Base-by-base conservation (phyloP, 352 stramenopile species). In the Phytophthora idaei region DNA sequence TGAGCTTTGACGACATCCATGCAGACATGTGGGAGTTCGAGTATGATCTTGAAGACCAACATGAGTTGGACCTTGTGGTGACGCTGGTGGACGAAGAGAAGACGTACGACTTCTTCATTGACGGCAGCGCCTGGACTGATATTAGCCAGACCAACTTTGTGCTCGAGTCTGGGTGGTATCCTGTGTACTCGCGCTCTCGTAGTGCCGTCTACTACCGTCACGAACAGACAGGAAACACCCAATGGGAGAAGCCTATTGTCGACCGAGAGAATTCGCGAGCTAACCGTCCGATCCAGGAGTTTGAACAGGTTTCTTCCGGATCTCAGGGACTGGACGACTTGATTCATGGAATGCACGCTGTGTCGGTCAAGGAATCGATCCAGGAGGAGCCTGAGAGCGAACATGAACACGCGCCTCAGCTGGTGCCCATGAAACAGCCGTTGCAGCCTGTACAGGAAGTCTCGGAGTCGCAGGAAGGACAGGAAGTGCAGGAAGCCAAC, bases 61-160 rank as follows among this genome's bases (percentile, higher is more conserved):
- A 95, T 61, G 78, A 85, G 56, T 63, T 94, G 29, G 73, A 80
- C 31, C 48, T 94, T 9, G 67, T 81, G 2, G 86, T 94, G 39
- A 85, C 84, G 27, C 78, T 92, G 2, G 76, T 89, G 53, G 77
- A 80, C 28, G 78, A 90, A 5, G 61, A 75, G 47, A 90, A 92
- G 59, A 77, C 64, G 31, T 94, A 92, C 67, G 86, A 89, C 31
- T 82, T 94, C 42, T 81, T 89, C 55, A 88, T 95, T 59, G 83
- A 95, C 56, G 86, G 86, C 0, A 90, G 75, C 41, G 65, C 76
- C 4, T 95, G 85, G 86, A 71, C 42, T 21, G 83, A 92, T 32
- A 87, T 95, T 42, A 77, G 81, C 31, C 67, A 90, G 72, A 95
- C 88, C 10, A 85, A 94, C 25, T 95, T 93, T 72, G 83, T 93